These are phyloP conservation scores for Pythium aquatile DNA, from an alignment of 352 stramenopile genomes.

Conservation along the genomic window DNA sequence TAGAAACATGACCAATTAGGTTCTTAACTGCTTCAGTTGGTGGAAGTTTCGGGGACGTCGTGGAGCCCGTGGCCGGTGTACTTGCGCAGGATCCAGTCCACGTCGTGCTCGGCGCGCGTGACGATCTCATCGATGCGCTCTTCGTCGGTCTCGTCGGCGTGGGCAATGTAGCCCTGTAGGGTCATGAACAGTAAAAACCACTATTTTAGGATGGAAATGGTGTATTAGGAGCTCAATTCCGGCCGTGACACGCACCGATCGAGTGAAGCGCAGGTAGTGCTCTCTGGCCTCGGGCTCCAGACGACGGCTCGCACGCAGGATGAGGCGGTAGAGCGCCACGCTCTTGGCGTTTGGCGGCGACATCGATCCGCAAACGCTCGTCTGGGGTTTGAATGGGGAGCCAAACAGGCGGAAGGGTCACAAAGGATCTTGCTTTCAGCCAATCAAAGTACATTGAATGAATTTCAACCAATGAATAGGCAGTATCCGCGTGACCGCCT, in stretches of 20 bases:
- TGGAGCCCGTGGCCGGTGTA: constrained; percentile 29
- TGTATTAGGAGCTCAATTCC: neutral
- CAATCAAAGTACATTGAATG: neutral
- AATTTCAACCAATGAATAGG: neutral
- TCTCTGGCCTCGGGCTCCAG: constrained; percentile 41
- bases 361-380: neutral
- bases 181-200: neutral
- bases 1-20: neutral
- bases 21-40: neutral
- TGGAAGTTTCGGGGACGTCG: neutral
- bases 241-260: constrained; percentile 28
- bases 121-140: constrained; percentile 37
- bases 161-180: constrained; percentile 35
- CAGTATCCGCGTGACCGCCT: neutral
- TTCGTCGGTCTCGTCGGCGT: constrained; percentile 37
- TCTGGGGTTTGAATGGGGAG: neutral
- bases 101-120: constrained; percentile 36
- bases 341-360: constrained; percentile 24
- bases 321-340: constrained; percentile 41
- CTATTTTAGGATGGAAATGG: neutral
- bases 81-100: constrained; percentile 50
- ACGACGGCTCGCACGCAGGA: constrained; percentile 40
- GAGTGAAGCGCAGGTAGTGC: constrained; percentile 45
- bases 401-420: neutral
- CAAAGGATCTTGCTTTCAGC: neutral